Conservation (phyloP, 345 rosid genomes). For the Bruguiera sexangula region DNA sequence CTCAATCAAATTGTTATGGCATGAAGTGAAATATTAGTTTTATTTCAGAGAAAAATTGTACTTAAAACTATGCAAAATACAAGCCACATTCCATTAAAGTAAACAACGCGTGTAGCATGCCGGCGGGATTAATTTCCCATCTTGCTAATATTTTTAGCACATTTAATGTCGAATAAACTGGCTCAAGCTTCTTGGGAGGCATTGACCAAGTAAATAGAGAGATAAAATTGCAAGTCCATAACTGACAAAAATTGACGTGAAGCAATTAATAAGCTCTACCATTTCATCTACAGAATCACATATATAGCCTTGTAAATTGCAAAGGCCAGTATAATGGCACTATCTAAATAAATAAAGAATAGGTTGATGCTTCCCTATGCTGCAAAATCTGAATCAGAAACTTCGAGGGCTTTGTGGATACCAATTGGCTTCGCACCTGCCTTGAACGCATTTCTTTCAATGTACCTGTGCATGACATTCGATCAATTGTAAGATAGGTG, state of each 20-base stretch:
- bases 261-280: background rate
- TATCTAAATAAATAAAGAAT: conserved; percentile 9
- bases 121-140: too few relatives aligned
- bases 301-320: background rate
- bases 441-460: conserved; percentile 73
- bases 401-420: conserved; percentile 60
- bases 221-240: background rate
- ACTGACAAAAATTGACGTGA: background rate
- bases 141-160: too few relatives aligned
- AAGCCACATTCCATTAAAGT: too few relatives aligned
- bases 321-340: background rate
- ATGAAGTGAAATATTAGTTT: too few relatives aligned
- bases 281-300: conserved; percentile 13
- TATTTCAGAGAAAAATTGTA: too few relatives aligned
- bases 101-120: too few relatives aligned
- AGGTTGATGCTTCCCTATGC: conserved; percentile 25
- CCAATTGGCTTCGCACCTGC: conserved; percentile 63
- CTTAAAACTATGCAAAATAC: too few relatives aligned
- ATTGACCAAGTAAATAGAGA: too few relatives aligned
- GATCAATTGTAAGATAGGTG: conserved; percentile 5
- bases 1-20: too few relatives aligned
- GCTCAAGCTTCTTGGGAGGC: too few relatives aligned
- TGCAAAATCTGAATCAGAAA: conserved; percentile 60
- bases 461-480: conserved; percentile 44
- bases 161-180: too few relatives aligned